Base-by-base conservation (phyloP, 192 early-diverging fungal genomes). In the Coemansia sp. region DNA sequence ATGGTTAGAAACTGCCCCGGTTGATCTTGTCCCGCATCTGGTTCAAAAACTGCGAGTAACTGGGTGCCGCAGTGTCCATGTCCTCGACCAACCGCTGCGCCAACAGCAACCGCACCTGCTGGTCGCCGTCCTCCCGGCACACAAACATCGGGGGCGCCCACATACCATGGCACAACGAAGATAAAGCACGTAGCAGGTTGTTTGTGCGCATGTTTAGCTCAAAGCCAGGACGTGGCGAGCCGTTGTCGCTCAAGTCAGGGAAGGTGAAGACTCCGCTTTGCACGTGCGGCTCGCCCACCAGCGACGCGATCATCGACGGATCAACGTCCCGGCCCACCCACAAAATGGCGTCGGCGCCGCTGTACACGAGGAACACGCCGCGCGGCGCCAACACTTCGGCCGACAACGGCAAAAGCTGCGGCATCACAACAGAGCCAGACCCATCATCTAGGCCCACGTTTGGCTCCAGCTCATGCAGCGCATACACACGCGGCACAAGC, bases 101-200 rank as follows among this genome's bases (percentile, higher is more conserved):
- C 82, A 97, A 93, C 90, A 85, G 85, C 80, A 91, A 82, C 6
- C 96, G 85, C 61, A 95, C 58, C 5, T 78, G 82, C 20, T 89
- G 86, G 61, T 96, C 94, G 14, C 91, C 92, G 65, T 98, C 95
- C 70, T 98, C 95, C 80, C 94, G 93, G 54, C 94, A 87, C 43
- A 98, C 74, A 69, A 91, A 92, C 19, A 93, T 65, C 19, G 87
- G 83, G 3, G 95, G 93, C 56, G 83, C 87, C 62, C 85, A 83
- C 74, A 91, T 65, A 27, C 85, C 78, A 59, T 90, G 75, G 41
- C 93, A 86, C 65, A 84, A 74, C 51, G 88, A 82, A 14, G 88
- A 85, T 26, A 93, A 74, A 51, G 87, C 89, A 26, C 83, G 84
- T 66, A 98, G 79, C 43, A 98, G 84, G 71, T 86, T 82, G 54